phyloP scores from a whole-genome alignment of 208 protist genomes.

The Leishmania aethiopica region DNA sequence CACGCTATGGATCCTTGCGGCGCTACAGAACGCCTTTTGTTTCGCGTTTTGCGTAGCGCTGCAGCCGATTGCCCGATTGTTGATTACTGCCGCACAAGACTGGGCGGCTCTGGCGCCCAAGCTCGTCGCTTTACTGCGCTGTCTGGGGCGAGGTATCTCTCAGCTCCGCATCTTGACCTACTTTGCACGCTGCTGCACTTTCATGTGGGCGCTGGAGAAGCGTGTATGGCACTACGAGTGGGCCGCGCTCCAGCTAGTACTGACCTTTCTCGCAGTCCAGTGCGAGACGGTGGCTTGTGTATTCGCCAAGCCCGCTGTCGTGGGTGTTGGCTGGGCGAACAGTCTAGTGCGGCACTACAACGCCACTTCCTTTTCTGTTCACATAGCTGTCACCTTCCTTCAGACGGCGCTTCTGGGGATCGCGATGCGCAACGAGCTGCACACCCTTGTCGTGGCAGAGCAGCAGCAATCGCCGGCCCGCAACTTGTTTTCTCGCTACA shows the following conservation, averaged over 20 bases:
- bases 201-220: conserved; percentile 24
- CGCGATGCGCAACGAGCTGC: conserved; percentile 72
- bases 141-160: neutral
- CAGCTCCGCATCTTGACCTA: conserved; percentile 8
- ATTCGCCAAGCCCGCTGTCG: neutral
- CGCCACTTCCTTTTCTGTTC: conserved; percentile 63
- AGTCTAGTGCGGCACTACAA: conserved; percentile 41
- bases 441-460: conserved; percentile 32
- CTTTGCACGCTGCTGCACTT: conserved; percentile 3
- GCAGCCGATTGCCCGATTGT: conserved; percentile 1
- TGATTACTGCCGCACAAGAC: neutral
- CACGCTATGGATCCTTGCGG: conserved; percentile 26
- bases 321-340: neutral
- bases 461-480: conserved; percentile 1
- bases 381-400: conserved; percentile 55
- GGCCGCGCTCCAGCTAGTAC: conserved; percentile 10
- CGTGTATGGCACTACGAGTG: conserved; percentile 41
- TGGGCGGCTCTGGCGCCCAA: neutral
- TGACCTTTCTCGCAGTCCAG: neutral
- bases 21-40: neutral
- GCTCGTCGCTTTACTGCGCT: neutral
- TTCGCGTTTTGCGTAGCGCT: conserved; percentile 4
- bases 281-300: neutral
- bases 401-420: conserved; percentile 69
- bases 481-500: conserved; percentile 6